Evolutionary conservation across 1,139 yeast species (phyloP).

Genomic region (Debaryomycetaceae sp.): DNA sequence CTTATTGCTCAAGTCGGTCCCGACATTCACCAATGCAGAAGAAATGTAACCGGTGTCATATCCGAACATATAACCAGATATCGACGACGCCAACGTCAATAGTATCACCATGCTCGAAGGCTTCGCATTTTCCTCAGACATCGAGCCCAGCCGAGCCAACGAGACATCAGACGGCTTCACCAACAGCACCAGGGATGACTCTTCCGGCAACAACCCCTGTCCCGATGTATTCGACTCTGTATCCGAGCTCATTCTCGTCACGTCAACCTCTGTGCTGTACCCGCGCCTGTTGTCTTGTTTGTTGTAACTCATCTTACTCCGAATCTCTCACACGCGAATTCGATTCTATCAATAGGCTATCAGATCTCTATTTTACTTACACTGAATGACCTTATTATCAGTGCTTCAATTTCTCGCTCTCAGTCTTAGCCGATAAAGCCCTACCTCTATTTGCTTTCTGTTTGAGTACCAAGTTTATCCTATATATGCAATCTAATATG

Average conservation of each 20-base stretch:
- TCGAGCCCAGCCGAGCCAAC: background rate
- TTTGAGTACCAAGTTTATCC: no score
- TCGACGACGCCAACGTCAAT: constrained; percentile 75
- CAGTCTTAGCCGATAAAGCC: no score
- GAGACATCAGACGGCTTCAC: background rate
- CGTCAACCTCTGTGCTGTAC: background rate
- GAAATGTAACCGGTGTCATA: constrained; percentile 96
- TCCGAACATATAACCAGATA: constrained; percentile 95
- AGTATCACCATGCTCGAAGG: constrained; percentile 65
- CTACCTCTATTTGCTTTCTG: no score
- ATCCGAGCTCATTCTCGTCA: background rate
- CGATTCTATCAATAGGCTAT: no score
- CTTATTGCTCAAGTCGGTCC: constrained; percentile 59
- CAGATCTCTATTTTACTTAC: no score
- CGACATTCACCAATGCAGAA: constrained; percentile 82
- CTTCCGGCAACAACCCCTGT: background rate
- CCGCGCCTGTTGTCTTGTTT: background rate
- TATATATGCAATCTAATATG: no score
- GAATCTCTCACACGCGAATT: background rate
- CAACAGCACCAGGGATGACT: background rate
- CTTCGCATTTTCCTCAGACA: constrained; percentile 25
- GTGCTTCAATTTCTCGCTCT: no score
- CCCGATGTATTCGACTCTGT: constrained; percentile 1
- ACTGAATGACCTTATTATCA: no score
- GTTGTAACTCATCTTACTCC: background rate